phyloP scores from a whole-genome alignment of 148 eudicot species.

The Camellia sinensis region DNA sequence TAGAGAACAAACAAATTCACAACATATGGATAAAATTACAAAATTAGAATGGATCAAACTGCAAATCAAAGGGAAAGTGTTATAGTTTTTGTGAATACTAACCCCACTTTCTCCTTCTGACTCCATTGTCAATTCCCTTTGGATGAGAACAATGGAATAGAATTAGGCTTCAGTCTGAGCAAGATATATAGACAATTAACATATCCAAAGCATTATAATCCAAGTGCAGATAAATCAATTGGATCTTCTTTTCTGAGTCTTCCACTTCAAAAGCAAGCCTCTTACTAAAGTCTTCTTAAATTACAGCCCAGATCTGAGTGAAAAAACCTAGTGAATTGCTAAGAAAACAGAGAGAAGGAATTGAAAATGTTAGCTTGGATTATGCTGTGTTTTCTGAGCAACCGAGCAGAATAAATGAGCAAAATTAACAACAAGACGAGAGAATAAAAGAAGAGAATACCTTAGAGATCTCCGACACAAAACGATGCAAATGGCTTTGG shows the following conservation, averaged over 20 bases:
- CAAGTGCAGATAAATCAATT: not conserved
- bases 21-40: too few relatives aligned
- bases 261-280: slow-evolving; percentile 2
- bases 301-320: slow-evolving; percentile 15
- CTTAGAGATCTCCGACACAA: slow-evolving; percentile 7
- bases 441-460: not conserved
- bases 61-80: too few relatives aligned
- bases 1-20: not conserved
- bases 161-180: slow-evolving; percentile 16
- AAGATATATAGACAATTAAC: slow-evolving; percentile 1
- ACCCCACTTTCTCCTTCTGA: slow-evolving; percentile 49
- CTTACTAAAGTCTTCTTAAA: not conserved
- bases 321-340: not conserved
- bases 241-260: slow-evolving; percentile 1
- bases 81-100: slow-evolving; percentile 16
- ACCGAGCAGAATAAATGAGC: not conserved
- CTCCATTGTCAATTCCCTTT: slow-evolving; percentile 32
- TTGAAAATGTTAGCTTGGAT: not conserved
- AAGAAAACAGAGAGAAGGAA: not conserved
- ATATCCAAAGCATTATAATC: slow-evolving; percentile 10
- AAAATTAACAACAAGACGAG: not conserved
- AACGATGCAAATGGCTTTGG: not conserved
- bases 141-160: slow-evolving; percentile 8
- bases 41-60: too few relatives aligned
- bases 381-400: not conserved